These are phyloP conservation scores for Pyrus betulifolia DNA, from an alignment of 306 rosid species.

Conservation along the genomic window DNA sequence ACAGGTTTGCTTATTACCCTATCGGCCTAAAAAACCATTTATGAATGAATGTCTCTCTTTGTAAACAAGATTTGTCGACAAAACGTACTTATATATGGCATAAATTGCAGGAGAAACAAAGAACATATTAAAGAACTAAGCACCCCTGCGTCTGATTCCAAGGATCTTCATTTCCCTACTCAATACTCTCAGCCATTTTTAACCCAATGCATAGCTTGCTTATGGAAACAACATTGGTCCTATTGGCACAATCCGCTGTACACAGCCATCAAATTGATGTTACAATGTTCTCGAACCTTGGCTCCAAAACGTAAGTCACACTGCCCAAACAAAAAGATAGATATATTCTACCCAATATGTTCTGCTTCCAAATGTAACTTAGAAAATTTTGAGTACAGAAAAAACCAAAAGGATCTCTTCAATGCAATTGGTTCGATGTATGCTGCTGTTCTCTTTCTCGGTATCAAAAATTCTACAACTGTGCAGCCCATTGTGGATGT, in stretches of 20 bases:
- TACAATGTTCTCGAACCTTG: slow-evolving; percentile 60
- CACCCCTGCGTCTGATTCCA: slow-evolving; percentile 37
- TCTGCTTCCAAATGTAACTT: not conserved
- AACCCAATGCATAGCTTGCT: slow-evolving; percentile 52
- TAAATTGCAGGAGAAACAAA: slow-evolving; percentile 47
- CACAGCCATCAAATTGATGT: slow-evolving; percentile 26
- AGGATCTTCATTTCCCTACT: slow-evolving; percentile 40
- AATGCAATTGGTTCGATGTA: no score
- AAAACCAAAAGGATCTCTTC: no score
- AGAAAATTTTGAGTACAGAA: no score
- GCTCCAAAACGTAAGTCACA: slow-evolving; percentile 38
- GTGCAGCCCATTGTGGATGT: no score
- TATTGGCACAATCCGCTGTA: slow-evolving; percentile 54
- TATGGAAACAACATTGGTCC: slow-evolving; percentile 56
- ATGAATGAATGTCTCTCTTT: not conserved
- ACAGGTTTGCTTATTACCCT: slow-evolving; percentile 15
- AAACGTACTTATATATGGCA: not conserved
- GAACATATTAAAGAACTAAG: slow-evolving; percentile 34
- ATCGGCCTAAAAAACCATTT: not conserved
- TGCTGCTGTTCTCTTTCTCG: no score
- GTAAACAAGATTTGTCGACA: not conserved
- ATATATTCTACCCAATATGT: not conserved
- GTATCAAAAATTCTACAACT: no score
- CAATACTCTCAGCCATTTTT: slow-evolving; percentile 33
- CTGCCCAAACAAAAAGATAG: not conserved